A percentile compares a stretch with the other conserved stretches of the same genome.
Evolutionary conservation across 1,139 yeast species (phyloP).

Genomic region (Debaryomyces fabryi): DNA sequence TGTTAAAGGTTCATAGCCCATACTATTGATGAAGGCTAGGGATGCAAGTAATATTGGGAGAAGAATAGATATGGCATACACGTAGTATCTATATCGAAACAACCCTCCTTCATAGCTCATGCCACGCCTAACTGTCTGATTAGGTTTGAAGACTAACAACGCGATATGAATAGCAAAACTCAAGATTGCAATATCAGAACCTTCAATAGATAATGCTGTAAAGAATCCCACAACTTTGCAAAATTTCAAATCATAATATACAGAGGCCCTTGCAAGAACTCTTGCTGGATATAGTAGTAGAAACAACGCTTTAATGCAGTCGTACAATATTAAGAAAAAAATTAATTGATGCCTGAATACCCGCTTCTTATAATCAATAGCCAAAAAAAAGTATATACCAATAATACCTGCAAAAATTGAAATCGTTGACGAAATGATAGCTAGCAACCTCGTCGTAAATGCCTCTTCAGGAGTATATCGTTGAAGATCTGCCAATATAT

Average conservation of each 20-base stretch:
- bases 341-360: constrained; percentile 77
- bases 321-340: constrained; percentile 65
- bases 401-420: constrained; percentile 58
- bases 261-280: constrained; percentile 50
- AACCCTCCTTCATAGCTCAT: constrained; percentile 72
- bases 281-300: constrained; percentile 72
- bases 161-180: constrained; percentile 85
- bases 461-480: constrained; percentile 8
- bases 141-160: constrained; percentile 68
- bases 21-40: constrained; percentile 59
- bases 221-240: constrained; percentile 83
- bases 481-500: constrained; percentile 3
- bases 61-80: constrained; percentile 60
- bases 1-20: constrained; percentile 64
- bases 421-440: constrained; percentile 48
- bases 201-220: constrained; percentile 81
- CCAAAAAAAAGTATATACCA: constrained; percentile 56
- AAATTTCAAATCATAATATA: constrained; percentile 56
- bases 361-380: constrained; percentile 62
- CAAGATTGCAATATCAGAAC: constrained; percentile 83
- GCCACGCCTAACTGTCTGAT: constrained; percentile 45
- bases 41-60: constrained; percentile 72
- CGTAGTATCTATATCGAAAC: constrained; percentile 56
- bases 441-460: constrained; percentile 2
- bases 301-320: constrained; percentile 72